phyloP scores from a whole-genome alignment of 805 yeast species.

The Soucietia sequanensis region DNA sequence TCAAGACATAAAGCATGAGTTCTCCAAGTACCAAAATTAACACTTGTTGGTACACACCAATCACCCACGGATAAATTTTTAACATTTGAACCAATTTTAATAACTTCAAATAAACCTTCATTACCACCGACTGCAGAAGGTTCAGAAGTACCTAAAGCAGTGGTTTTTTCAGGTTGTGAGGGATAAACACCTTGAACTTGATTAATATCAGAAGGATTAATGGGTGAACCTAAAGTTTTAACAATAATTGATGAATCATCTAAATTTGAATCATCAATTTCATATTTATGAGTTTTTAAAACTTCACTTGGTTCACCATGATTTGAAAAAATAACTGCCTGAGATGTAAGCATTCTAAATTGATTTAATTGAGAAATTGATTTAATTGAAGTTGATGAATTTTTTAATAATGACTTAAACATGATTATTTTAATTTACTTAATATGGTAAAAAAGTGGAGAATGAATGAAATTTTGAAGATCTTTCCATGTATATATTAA shows the following conservation, averaged over 20 bases:
- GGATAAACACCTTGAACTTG: slow-evolving; percentile 49
- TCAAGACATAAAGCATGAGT: slow-evolving; percentile 62
- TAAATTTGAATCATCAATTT: slow-evolving; percentile 47
- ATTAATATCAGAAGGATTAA: slow-evolving; percentile 46
- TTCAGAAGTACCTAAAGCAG: slow-evolving; percentile 52
- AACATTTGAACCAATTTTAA: slow-evolving; percentile 63
- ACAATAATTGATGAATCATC: slow-evolving; percentile 31
- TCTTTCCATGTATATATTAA: too few species aligned
- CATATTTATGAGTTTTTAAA: slow-evolving; percentile 50
- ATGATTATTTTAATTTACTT: too few species aligned
- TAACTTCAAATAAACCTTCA: slow-evolving; percentile 87
- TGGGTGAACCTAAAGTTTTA: slow-evolving; percentile 39
- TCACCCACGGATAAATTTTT: slow-evolving; percentile 61
- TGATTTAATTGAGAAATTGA: too few species aligned
- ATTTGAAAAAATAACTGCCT: slow-evolving; percentile 63
- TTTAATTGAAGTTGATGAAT: too few species aligned
- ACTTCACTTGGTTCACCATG: slow-evolving; percentile 69
- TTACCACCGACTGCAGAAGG: slow-evolving; percentile 90
- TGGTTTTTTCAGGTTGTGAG: slow-evolving; percentile 47
- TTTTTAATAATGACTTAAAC: too few species aligned
- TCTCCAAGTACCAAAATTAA: slow-evolving; percentile 94
- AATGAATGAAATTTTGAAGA: too few species aligned
- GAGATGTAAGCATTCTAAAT: slow-evolving; percentile 47
- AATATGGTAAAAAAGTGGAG: too few species aligned
- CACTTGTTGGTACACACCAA: slow-evolving; percentile 78